Conservation (phyloP, 129 eudicot species). For the Lactuca sativa region DNA sequence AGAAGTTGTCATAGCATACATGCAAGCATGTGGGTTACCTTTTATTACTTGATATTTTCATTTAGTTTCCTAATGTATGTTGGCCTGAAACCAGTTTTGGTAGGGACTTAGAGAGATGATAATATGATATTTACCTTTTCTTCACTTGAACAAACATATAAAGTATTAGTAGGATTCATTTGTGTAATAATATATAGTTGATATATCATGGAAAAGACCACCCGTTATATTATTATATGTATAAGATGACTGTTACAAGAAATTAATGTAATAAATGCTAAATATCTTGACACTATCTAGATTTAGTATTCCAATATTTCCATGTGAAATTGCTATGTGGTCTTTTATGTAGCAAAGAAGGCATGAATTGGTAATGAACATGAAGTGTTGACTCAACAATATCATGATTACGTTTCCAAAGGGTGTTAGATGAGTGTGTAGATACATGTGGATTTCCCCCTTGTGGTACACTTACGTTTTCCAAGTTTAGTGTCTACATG, state of each 20-base stretch:
- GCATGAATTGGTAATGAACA: neutral
- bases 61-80: neutral
- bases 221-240: no score
- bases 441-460: neutral
- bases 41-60: neutral
- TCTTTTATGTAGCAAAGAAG: neutral
- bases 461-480: no score
- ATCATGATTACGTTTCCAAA: neutral
- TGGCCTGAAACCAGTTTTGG: neutral
- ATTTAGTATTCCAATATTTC: no score
- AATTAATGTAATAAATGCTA: no score
- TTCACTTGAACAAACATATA: neutral
- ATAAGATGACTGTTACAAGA: no score
- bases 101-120: neutral
- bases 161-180: neutral
- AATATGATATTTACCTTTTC: neutral
- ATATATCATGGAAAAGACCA: neutral
- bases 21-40: conserved; percentile 9
- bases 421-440: neutral
- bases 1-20: conserved; percentile 2
- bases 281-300: neutral
- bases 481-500: neutral
- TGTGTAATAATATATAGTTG: neutral
- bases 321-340: neutral
- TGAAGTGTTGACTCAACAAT: neutral